phyloP scores from a whole-genome alignment of 805 yeast genomes.

The Saccharomycopsis guyanensis region DNA sequence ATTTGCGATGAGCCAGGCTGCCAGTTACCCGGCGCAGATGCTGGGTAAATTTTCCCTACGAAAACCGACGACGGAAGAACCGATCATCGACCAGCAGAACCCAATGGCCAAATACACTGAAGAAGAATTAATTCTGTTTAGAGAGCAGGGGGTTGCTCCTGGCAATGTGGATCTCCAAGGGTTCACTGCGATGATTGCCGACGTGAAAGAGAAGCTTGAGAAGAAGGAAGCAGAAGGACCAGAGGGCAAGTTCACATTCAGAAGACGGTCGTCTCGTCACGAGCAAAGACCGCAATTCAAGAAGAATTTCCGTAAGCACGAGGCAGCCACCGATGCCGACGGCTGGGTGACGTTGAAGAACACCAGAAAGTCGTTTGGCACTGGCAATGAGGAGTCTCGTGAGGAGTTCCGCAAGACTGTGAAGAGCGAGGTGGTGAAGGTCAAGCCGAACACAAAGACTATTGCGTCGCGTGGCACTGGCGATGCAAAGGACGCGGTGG shows the following conservation, averaged over 20 bases:
- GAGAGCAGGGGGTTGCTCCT: conserved; percentile 51
- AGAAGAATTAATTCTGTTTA: conserved; percentile 55
- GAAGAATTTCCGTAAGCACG: conserved; percentile 35
- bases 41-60: neutral
- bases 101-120: conserved; percentile 45
- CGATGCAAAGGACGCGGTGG: conserved; percentile 62
- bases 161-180: conserved; percentile 56
- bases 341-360: conserved; percentile 71
- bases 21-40: neutral
- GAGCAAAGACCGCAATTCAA: conserved; percentile 47
- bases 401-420: conserved; percentile 39
- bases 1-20: neutral
- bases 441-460: conserved; percentile 66
- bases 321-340: conserved; percentile 52
- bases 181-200: conserved; percentile 59
- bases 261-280: conserved; percentile 52
- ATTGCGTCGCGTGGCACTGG: conserved; percentile 68
- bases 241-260: conserved; percentile 42
- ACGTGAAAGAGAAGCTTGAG: conserved; percentile 44
- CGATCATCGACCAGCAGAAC: too few species aligned
- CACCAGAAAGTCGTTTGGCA: conserved; percentile 36
- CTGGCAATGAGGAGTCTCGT: conserved; percentile 28
- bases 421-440: conserved; percentile 46
- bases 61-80: too few species aligned
- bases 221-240: conserved; percentile 27